A percentile compares a stretch with the other conserved stretches of the same genome.
These are phyloP conservation scores for Wickerhamiella australiensis DNA, from an alignment of 805 yeast genomes.

Conservation along the genomic window DNA sequence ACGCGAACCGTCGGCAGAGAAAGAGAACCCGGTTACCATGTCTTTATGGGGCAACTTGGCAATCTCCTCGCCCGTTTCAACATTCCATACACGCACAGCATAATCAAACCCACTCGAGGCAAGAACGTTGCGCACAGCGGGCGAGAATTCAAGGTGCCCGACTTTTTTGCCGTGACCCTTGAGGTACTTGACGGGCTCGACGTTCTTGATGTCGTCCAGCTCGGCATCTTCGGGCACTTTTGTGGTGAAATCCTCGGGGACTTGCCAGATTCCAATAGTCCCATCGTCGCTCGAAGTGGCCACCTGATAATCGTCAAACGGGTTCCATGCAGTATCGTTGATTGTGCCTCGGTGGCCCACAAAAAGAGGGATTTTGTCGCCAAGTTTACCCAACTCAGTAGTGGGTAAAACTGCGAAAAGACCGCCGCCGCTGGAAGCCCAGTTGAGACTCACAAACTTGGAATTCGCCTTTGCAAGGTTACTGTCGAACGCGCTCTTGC, in stretches of 20 bases:
- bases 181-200: slow-evolving; percentile 57
- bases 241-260: slow-evolving; percentile 72
- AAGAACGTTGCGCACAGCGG: slow-evolving; percentile 71
- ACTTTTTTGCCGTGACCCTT: slow-evolving; percentile 89
- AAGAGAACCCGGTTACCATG: slow-evolving; percentile 82
- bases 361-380: slow-evolving; percentile 84
- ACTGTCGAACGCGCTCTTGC: slow-evolving; percentile 90
- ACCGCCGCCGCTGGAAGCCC: slow-evolving; percentile 96
- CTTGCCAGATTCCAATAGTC: slow-evolving; percentile 74
- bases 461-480: slow-evolving; percentile 81
- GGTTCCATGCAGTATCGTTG: slow-evolving; percentile 90
- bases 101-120: slow-evolving; percentile 89
- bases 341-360: slow-evolving; percentile 95
- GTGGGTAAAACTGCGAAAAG: slow-evolving; percentile 91
- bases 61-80: slow-evolving; percentile 58
- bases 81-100: slow-evolving; percentile 83
- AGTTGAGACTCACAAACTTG: slow-evolving; percentile 70
- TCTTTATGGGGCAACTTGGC: slow-evolving; percentile 76
- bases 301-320: slow-evolving; percentile 63
- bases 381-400: slow-evolving; percentile 77
- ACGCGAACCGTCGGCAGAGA: slow-evolving; percentile 78
- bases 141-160: slow-evolving; percentile 83
- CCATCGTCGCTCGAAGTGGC: slow-evolving; percentile 77
- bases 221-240: slow-evolving; percentile 31
- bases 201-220: slow-evolving; percentile 51